Conservation (phyloP, 1,284 basidiomycete species). For the Puccinia polysora region DNA sequence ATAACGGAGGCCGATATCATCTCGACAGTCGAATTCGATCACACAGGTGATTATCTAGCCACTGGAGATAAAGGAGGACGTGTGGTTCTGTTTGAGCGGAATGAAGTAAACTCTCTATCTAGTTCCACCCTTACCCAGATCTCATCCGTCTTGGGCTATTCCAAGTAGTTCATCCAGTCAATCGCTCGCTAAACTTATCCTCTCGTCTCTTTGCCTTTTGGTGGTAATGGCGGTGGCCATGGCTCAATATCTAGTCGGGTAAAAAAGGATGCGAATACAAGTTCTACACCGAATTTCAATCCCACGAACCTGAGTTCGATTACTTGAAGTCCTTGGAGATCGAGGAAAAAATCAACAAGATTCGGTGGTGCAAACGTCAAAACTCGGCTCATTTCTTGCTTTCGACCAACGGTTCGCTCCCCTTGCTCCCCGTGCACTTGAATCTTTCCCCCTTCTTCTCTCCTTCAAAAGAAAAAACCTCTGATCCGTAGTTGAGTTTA, state of each 20-base stretch:
- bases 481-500: too few species aligned
- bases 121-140: too few species aligned
- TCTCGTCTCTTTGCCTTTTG: too few species aligned
- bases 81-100: slow-evolving; percentile 96
- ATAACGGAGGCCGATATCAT: slow-evolving; percentile 84
- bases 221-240: too few species aligned
- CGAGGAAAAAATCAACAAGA: slow-evolving; percentile 99
- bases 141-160: too few species aligned
- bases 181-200: too few species aligned
- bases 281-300: slow-evolving; percentile 99
- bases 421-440: too few species aligned
- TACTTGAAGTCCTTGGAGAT: slow-evolving; percentile 99
- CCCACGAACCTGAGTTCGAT: slow-evolving; percentile 99
- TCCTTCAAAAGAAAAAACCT: too few species aligned
- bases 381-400: slow-evolving; percentile 95
- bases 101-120: slow-evolving; percentile 66
- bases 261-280: slow-evolving; percentile 99
- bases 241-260: slow-evolving; percentile 53
- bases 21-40: slow-evolving; percentile 96
- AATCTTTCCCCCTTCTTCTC: slow-evolving; percentile 19
- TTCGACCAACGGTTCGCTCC: slow-evolving; percentile 68
- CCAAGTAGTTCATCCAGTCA: too few species aligned
- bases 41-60: slow-evolving; percentile 97
- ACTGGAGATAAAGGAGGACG: slow-evolving; percentile 98
- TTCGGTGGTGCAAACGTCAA: slow-evolving; percentile 98